Evolutionary conservation across 2,329 filamentous ascomycete species (phyloP), one percentile per base, ranked within the genome.

Genomic region (Hypoxylon rubiginosum): DNA sequence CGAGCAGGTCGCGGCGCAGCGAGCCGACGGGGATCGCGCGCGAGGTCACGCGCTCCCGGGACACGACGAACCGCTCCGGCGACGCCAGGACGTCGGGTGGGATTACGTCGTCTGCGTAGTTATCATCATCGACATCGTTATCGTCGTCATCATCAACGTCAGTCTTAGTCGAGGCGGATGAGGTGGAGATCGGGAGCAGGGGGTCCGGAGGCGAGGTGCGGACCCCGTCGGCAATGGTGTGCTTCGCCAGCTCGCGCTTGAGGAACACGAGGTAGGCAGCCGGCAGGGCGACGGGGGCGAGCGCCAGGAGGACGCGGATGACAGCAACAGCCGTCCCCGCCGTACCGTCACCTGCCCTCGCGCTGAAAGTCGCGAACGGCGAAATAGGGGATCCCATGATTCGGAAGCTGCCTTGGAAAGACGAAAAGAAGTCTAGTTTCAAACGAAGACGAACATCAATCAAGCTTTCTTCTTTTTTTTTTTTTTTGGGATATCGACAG

Each of bases 31-130:
- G 55, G 6, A 74, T 28, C 1, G 59, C 48, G 9, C 45, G 54
- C 0, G 73, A 74, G 2, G 65, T 43, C 28, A 75, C 57, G 54
- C 71, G 62, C 46, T 74, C 72, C 10, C 62, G 52, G 11, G 68
- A 68, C 3, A 74, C 30, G 55, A 73, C 63, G 55, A 63, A 70
- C 3, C 49, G 15, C 0, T 50, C 64, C 11, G 10, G 30, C 9
- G 57, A 54, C 1, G 39, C 46, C 5, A 56, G 54, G 4, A 73
- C 55, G 5, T 34, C 49, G 3, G 54, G 10, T 19, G 72, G 62
- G 39, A 73, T n/a, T 1, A 58, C 1, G 4, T 36, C 13, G 11
- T 51, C 10, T 24, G n/a, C 45, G 6, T n/a, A 49, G 3, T 46
- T 30, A 0, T 24, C 46, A 7, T 17, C 43, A 3, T 34, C 15